Evolutionary conservation across 2,329 filamentous ascomycete genomes (phyloP), one percentile per base, ranked within the genome.

Genomic region (Pseudodiploospora longispora): DNA sequence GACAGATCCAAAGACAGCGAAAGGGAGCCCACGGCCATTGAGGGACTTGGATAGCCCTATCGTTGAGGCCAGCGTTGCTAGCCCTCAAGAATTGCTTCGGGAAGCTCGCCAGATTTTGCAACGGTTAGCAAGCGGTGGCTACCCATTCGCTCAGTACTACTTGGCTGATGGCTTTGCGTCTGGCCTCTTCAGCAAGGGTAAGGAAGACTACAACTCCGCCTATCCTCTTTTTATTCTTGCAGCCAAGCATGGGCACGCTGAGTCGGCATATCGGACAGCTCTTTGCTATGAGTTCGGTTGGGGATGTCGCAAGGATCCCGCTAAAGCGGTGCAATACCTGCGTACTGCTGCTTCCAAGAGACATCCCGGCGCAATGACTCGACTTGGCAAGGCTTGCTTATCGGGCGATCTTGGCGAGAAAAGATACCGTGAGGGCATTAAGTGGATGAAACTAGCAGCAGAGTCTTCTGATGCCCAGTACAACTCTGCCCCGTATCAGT

Each of bases 211-310:
- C 60, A 87, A 90, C 59, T 83, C 86, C 35, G 90, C 93, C 0
- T 97, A 97, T 59, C 85, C 88, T 6, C 79, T 97, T 30, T 98
- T 98, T 60, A 76, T 95, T 33, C 80, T 93, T 10, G 93, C 93
- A 6, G 91, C 87, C 57, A 98, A 97, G 68, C 93, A 96, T 66
- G 93, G 93, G 30, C 93, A 98, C 63, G 89, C 93, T 39, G 93
- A 98, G 69, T 93, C 93, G 45, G 90, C 84, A 32, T 98, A 96
- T 66, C 85, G 93, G 44, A 85, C 91, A 42, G 93, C 86, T 10
- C 74, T 98, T 44, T 96, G 90, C 69, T 97, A 97, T 68, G 93
- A 98, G 64, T 97, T 96, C 65, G 93, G 90, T 50, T 98, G 93
- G 93, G 93, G 93, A 35, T 94, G 85, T 57, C 82, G 88, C 46